A percentile compares a stretch with the other conserved stretches of the same genome.
phyloP scores from a whole-genome alignment of 2,329 filamentous ascomycete genomes.

The Hypoxylon sp. region DNA sequence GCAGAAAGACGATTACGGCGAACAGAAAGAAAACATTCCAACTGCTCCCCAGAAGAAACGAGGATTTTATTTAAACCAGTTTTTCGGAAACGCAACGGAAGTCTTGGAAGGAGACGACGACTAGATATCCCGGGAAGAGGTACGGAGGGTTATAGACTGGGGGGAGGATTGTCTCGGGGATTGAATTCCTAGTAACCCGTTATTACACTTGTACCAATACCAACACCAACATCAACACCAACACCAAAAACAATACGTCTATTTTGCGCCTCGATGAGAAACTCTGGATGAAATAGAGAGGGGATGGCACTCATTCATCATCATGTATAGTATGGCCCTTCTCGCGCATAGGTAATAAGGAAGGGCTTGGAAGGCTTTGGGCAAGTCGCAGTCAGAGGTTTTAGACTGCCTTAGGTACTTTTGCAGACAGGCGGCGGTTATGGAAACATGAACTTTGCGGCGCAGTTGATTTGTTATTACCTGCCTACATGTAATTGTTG shows the following conservation, averaged over 20 bases:
- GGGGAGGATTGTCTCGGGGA: neutral
- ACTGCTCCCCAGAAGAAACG: neutral
- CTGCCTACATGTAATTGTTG: neutral
- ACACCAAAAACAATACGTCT: neutral
- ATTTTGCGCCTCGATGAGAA: neutral
- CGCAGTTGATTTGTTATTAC: neutral
- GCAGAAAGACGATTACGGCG: neutral
- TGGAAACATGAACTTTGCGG: constrained; percentile 1
- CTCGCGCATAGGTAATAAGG: neutral
- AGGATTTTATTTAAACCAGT: neutral
- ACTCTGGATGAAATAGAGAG: neutral
- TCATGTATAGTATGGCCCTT: neutral
- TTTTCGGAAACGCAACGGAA: neutral
- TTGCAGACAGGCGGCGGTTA: neutral
- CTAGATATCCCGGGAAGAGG: neutral
- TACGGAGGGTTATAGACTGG: neutral
- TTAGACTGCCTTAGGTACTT: neutral
- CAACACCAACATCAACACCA: constrained; percentile 4
- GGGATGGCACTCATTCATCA: neutral
- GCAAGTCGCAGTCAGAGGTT: neutral
- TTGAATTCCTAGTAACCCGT: constrained; percentile 1
- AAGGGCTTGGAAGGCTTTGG: neutral
- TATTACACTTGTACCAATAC: constrained; percentile 16
- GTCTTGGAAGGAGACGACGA: neutral
- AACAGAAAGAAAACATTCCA: neutral